phyloP scores from a whole-genome alignment of 257 asterid genomes.

The Nicotiana undulata region DNA sequence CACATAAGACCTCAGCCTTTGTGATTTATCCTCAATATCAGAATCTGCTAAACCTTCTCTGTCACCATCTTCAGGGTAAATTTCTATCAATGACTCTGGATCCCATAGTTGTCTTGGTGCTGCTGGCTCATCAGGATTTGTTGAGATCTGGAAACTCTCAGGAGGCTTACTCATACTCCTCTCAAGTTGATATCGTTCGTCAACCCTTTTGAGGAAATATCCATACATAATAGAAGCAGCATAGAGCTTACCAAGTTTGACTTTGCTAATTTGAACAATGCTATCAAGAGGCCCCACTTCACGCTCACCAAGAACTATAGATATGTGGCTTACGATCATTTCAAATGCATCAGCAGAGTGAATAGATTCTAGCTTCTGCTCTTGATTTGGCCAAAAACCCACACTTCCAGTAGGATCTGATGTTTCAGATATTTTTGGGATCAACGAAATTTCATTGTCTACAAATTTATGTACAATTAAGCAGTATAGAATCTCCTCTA shows the following conservation, averaged over 20 bases:
- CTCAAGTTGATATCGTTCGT: constrained; percentile 87
- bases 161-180: constrained; percentile 89
- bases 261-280: constrained; percentile 62
- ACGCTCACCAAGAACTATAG: constrained; percentile 77
- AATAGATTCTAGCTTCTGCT: constrained; percentile 63
- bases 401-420: constrained; percentile 74
- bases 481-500: constrained; percentile 81
- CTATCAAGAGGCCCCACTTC: constrained; percentile 59
- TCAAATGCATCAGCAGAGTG: constrained; percentile 92
- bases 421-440: constrained; percentile 59
- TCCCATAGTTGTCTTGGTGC: constrained; percentile 63
- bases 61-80: constrained; percentile 57
- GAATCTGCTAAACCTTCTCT: constrained; percentile 40
- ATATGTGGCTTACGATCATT: constrained; percentile 76
- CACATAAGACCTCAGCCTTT: constrained; percentile 68
- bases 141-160: constrained; percentile 50
- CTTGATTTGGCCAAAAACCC: constrained; percentile 90
- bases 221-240: constrained; percentile 96
- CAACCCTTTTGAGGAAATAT: constrained; percentile 88
- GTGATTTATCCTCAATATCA: constrained; percentile 35
- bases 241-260: constrained; percentile 90
- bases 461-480: constrained; percentile 68
- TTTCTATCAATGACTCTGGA: constrained; percentile 63
- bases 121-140: constrained; percentile 32
- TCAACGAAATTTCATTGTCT: constrained; percentile 57